These are phyloP conservation scores for Phragmites australis DNA, from an alignment of 176 grass and related monocot genomes.

Conservation along the genomic window DNA sequence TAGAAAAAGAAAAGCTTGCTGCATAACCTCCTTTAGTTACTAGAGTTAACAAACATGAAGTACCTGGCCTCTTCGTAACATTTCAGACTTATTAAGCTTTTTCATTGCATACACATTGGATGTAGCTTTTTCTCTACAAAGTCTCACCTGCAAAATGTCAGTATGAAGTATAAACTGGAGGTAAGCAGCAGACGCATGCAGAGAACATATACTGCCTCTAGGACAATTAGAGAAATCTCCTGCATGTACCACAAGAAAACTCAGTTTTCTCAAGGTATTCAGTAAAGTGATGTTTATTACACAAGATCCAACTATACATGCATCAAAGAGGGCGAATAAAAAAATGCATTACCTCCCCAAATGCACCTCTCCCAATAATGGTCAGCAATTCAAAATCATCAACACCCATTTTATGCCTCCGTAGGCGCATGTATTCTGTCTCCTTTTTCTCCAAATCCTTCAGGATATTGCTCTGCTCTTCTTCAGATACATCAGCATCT, in stretches of 20 bases:
- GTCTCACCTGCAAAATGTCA: conserved; percentile 62
- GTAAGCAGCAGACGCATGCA: conserved; percentile 2
- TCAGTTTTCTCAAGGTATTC: conserved; percentile 6
- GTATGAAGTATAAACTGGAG: conserved; percentile 16
- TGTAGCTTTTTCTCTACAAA: conserved; percentile 71
- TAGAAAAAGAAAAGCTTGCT: conserved; percentile 11
- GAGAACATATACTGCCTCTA: conserved; percentile 17
- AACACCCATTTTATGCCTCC: conserved; percentile 76
- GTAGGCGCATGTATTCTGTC: conserved; percentile 69
- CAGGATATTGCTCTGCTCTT: conserved; percentile 64
- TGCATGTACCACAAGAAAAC: conserved; percentile 8
- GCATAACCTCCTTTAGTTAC: neutral
- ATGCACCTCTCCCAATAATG: conserved; percentile 77
- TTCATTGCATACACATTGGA: conserved; percentile 79
- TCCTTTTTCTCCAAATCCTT: conserved; percentile 75
- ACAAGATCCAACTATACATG: conserved; percentile 13
- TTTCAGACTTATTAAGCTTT: conserved; percentile 85
- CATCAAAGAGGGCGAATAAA: neutral
- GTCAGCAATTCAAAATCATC: conserved; percentile 86
- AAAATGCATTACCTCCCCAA: conserved; percentile 61
- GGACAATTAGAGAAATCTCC: neutral
- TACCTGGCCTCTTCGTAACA: conserved; percentile 87
- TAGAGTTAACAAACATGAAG: conserved; percentile 20
- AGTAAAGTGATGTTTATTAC: conserved; percentile 16
- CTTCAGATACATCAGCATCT: conserved; percentile 73